phyloP scores from a whole-genome alignment of 805 yeast genomes.

The Hanseniaspora occidentalis region DNA sequence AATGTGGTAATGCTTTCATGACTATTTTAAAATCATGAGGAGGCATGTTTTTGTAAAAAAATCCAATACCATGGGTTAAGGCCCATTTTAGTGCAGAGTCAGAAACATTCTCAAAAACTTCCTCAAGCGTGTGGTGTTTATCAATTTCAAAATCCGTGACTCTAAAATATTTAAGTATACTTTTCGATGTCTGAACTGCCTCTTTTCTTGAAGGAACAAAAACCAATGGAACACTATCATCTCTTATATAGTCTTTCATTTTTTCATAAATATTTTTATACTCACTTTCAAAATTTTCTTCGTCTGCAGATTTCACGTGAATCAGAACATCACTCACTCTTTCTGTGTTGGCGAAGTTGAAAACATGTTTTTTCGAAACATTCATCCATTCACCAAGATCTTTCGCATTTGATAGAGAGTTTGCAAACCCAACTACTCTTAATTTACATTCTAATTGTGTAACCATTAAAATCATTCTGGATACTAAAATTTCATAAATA shows the following conservation, averaged over 20 bases:
- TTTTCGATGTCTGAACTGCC: conserved; percentile 39
- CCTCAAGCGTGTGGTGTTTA: no score
- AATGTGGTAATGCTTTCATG: conserved; percentile 1
- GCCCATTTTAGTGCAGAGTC: conserved; percentile 36
- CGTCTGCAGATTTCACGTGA: conserved; percentile 31
- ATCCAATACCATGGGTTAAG: conserved; percentile 51
- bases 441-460: conserved; percentile 45
- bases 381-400: conserved; percentile 87
- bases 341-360: conserved; percentile 57
- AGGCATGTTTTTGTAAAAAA: conserved; percentile 45
- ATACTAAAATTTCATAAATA: conserved; percentile 53
- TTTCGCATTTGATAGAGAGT: conserved; percentile 59
- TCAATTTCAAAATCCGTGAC: no score
- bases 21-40: conserved; percentile 43
- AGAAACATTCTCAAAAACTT: conserved; percentile 30
- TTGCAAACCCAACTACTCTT: conserved; percentile 58
- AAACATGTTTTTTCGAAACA: conserved; percentile 43
- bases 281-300: not conserved
- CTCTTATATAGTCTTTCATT: conserved; percentile 17
- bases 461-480: conserved; percentile 61
- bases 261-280: conserved; percentile 1
- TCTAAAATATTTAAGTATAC: conserved; percentile 29
- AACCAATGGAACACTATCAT: conserved; percentile 30
- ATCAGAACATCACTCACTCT: conserved; percentile 46
- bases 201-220: conserved; percentile 47